Evolutionary conservation across 345 rosid species (phyloP), one percentile per base, ranked within the genome.

Genomic region (Populus tremula): DNA sequence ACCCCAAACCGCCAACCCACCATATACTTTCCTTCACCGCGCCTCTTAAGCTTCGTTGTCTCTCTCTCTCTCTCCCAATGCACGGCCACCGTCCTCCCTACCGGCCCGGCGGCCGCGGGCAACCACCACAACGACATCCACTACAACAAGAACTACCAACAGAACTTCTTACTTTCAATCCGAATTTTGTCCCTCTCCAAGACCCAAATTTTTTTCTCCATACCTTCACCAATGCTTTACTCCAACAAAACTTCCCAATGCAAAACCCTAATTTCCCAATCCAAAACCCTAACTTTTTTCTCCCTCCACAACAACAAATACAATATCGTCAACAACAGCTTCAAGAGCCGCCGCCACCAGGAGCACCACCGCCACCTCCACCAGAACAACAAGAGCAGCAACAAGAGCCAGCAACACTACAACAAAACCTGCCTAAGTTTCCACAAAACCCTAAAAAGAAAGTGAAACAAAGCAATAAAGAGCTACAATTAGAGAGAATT

Each of bases 211-310:
- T 75, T 9, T 85, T 64, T 64, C 18, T 69, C 10, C 81, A 73
- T n/a, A 80, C 76, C 89, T 69, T 73, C 7, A 69, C 75, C 29
- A 82, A 75, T 54, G 71, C 71, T 49, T 73, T 70, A 27, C 54
- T 78, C 74, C 90, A 56, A 20, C 88, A 82, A 67, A 85, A 75
- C 82, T 68, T 79, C 65, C 12, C 86, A 16, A 47, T 47, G n/a
- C 69, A 73, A 49, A 84, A 79, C 82, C 79, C 86, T 70, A 85
- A 75, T 80, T 68, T 79, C 65, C 12, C 86, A 16, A 47, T 47
- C 11, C 50, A 73, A 49, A 84, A 79, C 82, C 79, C 86, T 67
- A 71, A 56, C 54, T 69, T 82, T 38, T 73, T 62, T 27, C 83
- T 53, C 53, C 86, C 71, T 1, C 13, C 39, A 11, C 87, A 56